phyloP scores from a whole-genome alignment of 768 basidiomycete genomes.

The Kwoniella sp. region DNA sequence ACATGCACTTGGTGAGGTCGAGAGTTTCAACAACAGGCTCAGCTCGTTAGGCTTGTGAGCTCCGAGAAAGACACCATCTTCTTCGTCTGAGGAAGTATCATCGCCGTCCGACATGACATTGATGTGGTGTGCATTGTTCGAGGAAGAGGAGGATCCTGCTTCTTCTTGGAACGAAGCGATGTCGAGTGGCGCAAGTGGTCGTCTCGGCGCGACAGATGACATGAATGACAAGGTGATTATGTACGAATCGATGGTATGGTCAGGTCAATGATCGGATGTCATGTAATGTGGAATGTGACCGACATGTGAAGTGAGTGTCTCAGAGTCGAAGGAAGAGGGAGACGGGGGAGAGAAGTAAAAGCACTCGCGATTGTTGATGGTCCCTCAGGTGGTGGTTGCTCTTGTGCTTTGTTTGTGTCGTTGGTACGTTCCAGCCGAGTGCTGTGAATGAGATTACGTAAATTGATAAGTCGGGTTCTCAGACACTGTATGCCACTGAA shows the following conservation, averaged over 20 bases:
- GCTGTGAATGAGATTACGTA: no score
- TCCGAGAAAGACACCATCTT: constrained; percentile 43
- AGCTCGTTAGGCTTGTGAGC: constrained; percentile 23
- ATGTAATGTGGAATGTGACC: no score
- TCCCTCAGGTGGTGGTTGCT: no score
- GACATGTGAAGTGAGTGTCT: no score
- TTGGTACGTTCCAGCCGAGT: no score
- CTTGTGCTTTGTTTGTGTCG: no score
- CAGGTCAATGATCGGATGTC: no score
- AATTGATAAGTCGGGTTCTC: no score
- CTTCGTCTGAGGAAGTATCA: constrained; percentile 23
- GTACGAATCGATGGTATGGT: background rate
- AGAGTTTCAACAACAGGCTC: constrained; percentile 25
- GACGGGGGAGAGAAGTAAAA: no score
- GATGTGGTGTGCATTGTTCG: background rate
- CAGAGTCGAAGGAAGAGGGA: no score
- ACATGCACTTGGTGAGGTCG: constrained; percentile 5
- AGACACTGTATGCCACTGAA: no score
- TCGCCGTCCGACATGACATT: constrained; percentile 9
- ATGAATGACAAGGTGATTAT: background rate
- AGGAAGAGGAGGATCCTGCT: background rate
- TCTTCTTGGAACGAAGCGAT: background rate
- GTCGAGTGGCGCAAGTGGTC: background rate
- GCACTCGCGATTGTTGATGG: no score
- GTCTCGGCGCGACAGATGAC: background rate